A percentile compares a stretch with the other conserved stretches of the same genome.
phyloP scores from a whole-genome alignment of 768 basidiomycete genomes.

The Boletus subparvulus region DNA sequence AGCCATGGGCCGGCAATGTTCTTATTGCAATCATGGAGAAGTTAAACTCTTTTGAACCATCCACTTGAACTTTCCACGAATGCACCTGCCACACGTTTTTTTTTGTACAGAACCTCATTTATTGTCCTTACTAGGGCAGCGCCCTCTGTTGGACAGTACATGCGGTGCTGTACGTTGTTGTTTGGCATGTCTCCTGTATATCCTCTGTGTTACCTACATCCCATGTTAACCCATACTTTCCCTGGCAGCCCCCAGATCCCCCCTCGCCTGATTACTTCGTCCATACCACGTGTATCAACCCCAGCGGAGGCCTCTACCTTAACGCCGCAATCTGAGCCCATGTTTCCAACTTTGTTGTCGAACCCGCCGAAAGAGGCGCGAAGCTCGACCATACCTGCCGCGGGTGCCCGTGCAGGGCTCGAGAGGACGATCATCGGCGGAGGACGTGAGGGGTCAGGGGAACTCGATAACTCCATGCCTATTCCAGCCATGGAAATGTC shows the following conservation, averaged over 20 bases:
- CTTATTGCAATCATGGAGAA: constrained; percentile 27
- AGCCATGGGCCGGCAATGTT: constrained; percentile 22
- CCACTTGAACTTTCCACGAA: not conserved
- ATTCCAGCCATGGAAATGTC: constrained; percentile 34
- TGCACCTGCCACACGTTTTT: too few relatives aligned
- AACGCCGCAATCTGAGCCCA: constrained; percentile 23
- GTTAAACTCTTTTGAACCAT: constrained; percentile 11
- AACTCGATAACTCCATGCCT: constrained; percentile 28
- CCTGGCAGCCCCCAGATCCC: constrained; percentile 70
- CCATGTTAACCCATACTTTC: constrained; percentile 48
- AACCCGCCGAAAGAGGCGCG: constrained; percentile 59
- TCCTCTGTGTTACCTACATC: constrained; percentile 11
- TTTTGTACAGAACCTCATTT: too few relatives aligned
- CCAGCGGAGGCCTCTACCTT: constrained; percentile 36
- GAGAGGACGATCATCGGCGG: constrained; percentile 63
- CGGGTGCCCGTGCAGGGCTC: constrained; percentile 62
- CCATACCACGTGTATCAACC: constrained; percentile 53
- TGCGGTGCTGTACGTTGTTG: not conserved
- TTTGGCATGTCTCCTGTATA: not conserved
- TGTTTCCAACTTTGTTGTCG: constrained; percentile 9
- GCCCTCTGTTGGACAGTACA: too few relatives aligned
- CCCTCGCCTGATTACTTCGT: constrained; percentile 71
- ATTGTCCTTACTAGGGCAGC: too few relatives aligned
- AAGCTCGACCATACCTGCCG: constrained; percentile 65
- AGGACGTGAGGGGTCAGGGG: constrained; percentile 37